phyloP scores from a whole-genome alignment of 2,329 filamentous ascomycete species.

The Calycina herbarum region DNA sequence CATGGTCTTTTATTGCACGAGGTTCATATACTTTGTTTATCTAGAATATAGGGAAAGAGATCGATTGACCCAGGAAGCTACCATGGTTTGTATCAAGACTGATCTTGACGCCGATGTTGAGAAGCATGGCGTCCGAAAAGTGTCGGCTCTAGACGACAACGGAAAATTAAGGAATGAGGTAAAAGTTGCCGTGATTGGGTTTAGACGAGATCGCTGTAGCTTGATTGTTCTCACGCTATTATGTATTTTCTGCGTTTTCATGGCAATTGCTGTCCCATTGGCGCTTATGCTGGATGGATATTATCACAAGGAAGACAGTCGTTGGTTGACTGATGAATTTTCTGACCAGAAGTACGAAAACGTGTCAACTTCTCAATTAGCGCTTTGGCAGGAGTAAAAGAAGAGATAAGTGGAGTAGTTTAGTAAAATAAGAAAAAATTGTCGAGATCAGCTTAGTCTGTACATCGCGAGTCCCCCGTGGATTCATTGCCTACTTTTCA shows the following conservation, averaged over 20 bases:
- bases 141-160: neutral
- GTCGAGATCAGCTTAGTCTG: no score
- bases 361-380: neutral
- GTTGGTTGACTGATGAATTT: neutral
- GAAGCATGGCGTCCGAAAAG: neutral
- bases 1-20: neutral
- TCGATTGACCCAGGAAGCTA: neutral
- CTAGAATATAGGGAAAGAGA: neutral
- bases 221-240: neutral
- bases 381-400: neutral
- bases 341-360: neutral
- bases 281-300: neutral
- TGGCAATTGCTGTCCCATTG: neutral
- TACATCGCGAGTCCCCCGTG: no score
- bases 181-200: neutral
- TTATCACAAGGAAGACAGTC: neutral
- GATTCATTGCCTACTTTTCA: no score
- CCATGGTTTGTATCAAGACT: neutral
- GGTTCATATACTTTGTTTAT: neutral
- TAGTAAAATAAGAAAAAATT: no score
- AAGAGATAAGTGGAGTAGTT: neutral
- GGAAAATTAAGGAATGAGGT: neutral
- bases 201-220: neutral
- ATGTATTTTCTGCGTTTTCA: neutral
- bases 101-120: neutral